A percentile compares a stretch with the other conserved stretches of the same genome.
These are phyloP conservation scores for Phalaenopsis equestris DNA, from an alignment of 106 monocot genomes.

Conservation along the genomic window DNA sequence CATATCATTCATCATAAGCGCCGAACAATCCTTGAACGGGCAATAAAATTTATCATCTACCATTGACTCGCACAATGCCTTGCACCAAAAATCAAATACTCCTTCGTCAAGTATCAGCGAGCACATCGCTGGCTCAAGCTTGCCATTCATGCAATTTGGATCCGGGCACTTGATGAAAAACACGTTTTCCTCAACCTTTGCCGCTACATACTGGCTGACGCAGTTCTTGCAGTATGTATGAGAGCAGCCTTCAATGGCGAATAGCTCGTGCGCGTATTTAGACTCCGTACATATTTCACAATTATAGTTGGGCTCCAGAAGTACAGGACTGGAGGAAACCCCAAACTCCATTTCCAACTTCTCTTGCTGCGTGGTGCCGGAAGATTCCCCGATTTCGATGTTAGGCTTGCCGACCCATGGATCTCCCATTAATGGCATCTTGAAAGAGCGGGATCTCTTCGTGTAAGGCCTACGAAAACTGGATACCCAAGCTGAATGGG, in stretches of 20 bases:
- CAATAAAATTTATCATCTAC: slow-evolving; percentile 46
- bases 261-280: slow-evolving; percentile 6
- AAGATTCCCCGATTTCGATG: background rate
- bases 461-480: too few relatives aligned
- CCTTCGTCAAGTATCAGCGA: slow-evolving; percentile 19
- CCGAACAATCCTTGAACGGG: slow-evolving; percentile 69
- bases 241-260: slow-evolving; percentile 19
- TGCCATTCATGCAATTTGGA: slow-evolving; percentile 44
- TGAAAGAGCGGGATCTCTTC: background rate
- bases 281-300: slow-evolving; percentile 61
- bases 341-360: background rate
- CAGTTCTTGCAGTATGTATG: slow-evolving; percentile 55
- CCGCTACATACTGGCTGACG: slow-evolving; percentile 31
- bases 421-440: background rate
- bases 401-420: background rate
- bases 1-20: slow-evolving; percentile 31
- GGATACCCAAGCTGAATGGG: background rate
- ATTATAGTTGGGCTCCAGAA: background rate
- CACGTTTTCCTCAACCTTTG: slow-evolving; percentile 46
- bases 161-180: slow-evolving; percentile 47
- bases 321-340: background rate
- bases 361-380: background rate
- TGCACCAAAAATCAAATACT: slow-evolving; percentile 50
- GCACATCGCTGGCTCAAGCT: slow-evolving; percentile 34
- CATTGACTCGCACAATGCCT: slow-evolving; percentile 32